Evolutionary conservation across 208 protist genomes (phyloP), one percentile per base, ranked within the genome.

Genomic region (Lotmaria passim): DNA sequence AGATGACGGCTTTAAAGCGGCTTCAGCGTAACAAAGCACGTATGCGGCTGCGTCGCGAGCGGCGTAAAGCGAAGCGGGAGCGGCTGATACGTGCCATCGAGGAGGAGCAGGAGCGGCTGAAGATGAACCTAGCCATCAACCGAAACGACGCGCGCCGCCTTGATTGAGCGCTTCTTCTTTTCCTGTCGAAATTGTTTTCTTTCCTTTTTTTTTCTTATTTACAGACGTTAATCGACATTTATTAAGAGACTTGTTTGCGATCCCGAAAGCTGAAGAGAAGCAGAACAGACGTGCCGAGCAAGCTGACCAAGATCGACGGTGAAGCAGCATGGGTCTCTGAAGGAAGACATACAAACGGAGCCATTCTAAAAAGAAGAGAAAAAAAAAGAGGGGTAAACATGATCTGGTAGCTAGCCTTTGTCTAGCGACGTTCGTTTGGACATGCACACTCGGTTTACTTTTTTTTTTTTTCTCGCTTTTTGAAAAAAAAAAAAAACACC

Each of bases 81-180:
- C 33, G 31, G 2, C 75, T 96, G 5, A 93, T 96, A 33, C 59
- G 51, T 5, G 34, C 80, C 14, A 96, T 96, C 60, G 85, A 93
- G 55, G 59, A 64, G 17, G 89, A 94, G 74, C 89, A 96, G 66
- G 89, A 93, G 65, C 78, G 76, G 33, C 81, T 96, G 41, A 78
- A 81, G 2, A 64, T 96, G 65, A 58, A 52, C n/a, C 79, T 93
- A 65, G 47, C 65, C 1, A 78, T 81, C 30, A 93, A 93, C 57
- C 47, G 70, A 21, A 63, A 61, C 10, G 84, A 91, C 60, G 86
- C 83, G 12, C 63, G 67, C 39, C 71, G 48, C 17, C 28, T 71
- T 11, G 46, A 50, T 19, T 77, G 52, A 69, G 23, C 6, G 14
- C 17, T 43, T 23, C 38, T 33, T 26, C 30, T 50, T 52, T 36